Percentiles rank a stretch among this genome's conserved stretches.
Conservation (phyloP, 345 rosid genomes). For the Aquilaria yunnanensis region DNA sequence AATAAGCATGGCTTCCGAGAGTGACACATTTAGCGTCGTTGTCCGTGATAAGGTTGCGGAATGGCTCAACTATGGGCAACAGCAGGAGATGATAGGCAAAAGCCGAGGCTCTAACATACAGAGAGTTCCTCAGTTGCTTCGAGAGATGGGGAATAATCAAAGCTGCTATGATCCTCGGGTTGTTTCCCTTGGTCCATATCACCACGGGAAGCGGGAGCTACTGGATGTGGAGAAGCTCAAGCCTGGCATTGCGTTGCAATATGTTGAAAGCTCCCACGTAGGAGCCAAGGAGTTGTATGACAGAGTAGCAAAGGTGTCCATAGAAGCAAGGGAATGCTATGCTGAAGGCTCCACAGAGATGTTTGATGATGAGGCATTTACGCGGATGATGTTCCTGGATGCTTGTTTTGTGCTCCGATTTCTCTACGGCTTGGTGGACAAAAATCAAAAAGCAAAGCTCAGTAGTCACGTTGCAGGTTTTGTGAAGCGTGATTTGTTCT, state of each 20-base stretch:
- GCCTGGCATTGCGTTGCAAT: not conserved
- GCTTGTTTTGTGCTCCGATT: constrained; percentile 9
- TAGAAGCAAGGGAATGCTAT: constrained; percentile 2
- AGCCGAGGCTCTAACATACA: too few species aligned
- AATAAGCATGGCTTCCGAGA: too few species aligned
- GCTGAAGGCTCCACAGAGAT: not conserved
- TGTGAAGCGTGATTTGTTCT: constrained; percentile 15
- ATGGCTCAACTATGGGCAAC: too few species aligned
- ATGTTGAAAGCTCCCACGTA: not conserved
- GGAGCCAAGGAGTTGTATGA: not conserved
- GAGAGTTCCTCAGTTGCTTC: too few species aligned
- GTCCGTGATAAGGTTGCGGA: too few species aligned
- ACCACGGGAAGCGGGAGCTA: constrained; percentile 2
- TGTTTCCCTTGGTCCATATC: constrained; percentile 21
- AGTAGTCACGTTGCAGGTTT: not conserved
- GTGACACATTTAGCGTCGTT: too few species aligned
- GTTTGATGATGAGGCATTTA: not conserved
- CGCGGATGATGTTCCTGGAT: constrained; percentile 19
- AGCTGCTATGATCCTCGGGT: not conserved
- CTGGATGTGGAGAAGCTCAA: constrained; percentile 7
- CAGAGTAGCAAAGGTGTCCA: not conserved
- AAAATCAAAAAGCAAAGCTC: not conserved
- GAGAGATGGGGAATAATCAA: too few species aligned
- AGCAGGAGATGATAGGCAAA: too few species aligned
- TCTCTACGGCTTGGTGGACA: not conserved